Base-by-base conservation (phyloP, 1,139 yeast species). In the Suhomyces bribrorum region DNA sequence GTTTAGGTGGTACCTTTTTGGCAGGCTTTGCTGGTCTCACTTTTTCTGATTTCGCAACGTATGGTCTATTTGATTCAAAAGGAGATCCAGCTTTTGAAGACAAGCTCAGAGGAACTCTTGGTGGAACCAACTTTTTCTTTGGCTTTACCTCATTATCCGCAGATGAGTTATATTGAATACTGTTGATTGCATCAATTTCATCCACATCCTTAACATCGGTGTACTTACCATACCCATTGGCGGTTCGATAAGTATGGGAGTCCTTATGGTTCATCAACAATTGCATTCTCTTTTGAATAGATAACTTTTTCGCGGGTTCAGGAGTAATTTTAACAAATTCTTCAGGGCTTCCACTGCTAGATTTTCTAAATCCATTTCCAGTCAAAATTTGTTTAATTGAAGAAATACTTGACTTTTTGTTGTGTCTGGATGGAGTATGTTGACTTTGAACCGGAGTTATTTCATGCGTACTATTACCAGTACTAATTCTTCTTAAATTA, bases 191-290 rank as follows among this genome's bases (percentile, higher is more conserved):
- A 5, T 60, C 62, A 15, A 71, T 52, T 36, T 71, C 76, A n/a
- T 65, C 72, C 6, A 54, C 50, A 17, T 55, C 69, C 17, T 56
- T 56, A n/a, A 49, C 52, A 37, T 77, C 85, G 1, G 89, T 83
- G 54, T 73, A 84, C 50, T 77, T 77, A 3, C 95, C 95, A 54
- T 86, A 86, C 0, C 95, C 95, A 12, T 66, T 62, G 0, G 95
- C 95, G 0, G 89, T 81, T 50, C 76, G 79, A 14, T 68, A 56
- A 0, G 75, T 64, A 5, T 77, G 32, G 9, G 75, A 69, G 2
- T 76, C 72, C 25, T 72, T 73, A 4, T 36, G 24, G 14, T 62
- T 72, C 46, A 86, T 64, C 28, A 84, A 67, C 47, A 74, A 72
- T 41, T 82, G 83, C 54, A 85, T 83, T 45, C 94, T 69, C 50